Evolutionary conservation across 768 basidiomycete species (phyloP), one percentile per base, ranked within the genome.

Genomic region (Asterophora lycoperdoides): DNA sequence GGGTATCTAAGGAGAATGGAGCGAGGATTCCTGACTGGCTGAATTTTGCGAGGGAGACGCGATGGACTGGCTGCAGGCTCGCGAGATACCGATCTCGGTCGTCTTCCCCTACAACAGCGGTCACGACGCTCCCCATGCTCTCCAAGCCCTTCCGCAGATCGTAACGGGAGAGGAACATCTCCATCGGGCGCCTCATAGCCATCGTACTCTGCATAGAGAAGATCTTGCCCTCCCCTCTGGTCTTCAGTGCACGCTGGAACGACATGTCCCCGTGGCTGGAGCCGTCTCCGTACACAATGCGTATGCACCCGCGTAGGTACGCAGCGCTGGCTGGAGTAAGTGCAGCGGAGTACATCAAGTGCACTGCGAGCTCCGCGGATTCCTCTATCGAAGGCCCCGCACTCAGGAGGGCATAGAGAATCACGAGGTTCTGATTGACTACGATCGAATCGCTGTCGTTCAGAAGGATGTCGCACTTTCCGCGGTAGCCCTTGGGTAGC

Each of bases 311-410:
- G 20, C 62, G 60, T 37, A 72, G 46, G 44, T 73, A 72, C 2
- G 66, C 60, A 10, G 68, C 67, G 15, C 61, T 61, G 6, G 64
- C 61, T 8, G 64, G 61, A 0, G 70, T 58, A n/a, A 75, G 57
- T 18, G 59, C 60, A 33, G 68, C 58, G 1, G 74, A 74, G 54
- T 73, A 75, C 69, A 73, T 73, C 19, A 74, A 56, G 51, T 74
- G 74, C 7, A 61, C 56, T 0, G 68, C 68, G 8, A 75, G 59
- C 55, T 74, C 72, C 9, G 70, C 72, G 4, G 68, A 67, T 61
- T 73, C 69, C 14, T 73, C 71, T 32, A 68, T 58, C 7, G 70
- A 67, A 8, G 69, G 69, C 7, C 69, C 71, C 2, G 71, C 59
- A 11, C 59, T 62, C n/a, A 72, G 65, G 9, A 74, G 63, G 8